Conservation (phyloP, 345 rosid species). For the Physaria fendleri region DNA sequence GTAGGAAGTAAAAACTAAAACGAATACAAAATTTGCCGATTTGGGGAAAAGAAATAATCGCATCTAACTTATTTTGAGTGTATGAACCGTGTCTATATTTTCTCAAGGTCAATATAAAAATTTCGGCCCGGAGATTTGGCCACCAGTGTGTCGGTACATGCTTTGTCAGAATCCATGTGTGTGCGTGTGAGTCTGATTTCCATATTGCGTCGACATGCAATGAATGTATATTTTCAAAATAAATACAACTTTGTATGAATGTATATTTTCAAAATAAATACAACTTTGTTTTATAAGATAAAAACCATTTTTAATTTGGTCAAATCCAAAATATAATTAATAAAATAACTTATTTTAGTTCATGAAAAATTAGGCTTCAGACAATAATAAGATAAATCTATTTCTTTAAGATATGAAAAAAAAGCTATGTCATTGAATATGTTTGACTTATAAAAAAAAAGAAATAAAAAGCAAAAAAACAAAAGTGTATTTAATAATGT, state of each 20-base stretch:
- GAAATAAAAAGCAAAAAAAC: not conserved
- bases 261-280: not conserved
- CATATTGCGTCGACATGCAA: constrained; percentile 14
- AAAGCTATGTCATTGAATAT: no score
- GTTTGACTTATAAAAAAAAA: no score
- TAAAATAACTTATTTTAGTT: not conserved
- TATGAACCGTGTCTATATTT: constrained; percentile 5
- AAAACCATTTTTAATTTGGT: not conserved
- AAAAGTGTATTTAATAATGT: not conserved
- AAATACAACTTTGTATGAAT: no score
- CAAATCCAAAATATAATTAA: not conserved
- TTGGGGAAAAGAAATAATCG: no score
- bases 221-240: not conserved
- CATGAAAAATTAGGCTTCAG: not conserved
- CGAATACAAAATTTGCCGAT: no score
- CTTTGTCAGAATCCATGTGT: no score
- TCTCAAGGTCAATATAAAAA: not conserved
- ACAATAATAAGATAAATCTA: not conserved
- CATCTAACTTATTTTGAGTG: no score
- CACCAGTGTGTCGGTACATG: not conserved
- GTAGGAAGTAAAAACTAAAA: no score
- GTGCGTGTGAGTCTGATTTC: constrained; percentile 10
- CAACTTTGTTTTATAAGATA: no score
- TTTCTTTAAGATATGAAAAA: no score
- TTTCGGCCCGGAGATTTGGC: constrained; percentile 14